Conservation (phyloP, 2,329 filamentous ascomycete species). For the Capronia epimyces region DNA sequence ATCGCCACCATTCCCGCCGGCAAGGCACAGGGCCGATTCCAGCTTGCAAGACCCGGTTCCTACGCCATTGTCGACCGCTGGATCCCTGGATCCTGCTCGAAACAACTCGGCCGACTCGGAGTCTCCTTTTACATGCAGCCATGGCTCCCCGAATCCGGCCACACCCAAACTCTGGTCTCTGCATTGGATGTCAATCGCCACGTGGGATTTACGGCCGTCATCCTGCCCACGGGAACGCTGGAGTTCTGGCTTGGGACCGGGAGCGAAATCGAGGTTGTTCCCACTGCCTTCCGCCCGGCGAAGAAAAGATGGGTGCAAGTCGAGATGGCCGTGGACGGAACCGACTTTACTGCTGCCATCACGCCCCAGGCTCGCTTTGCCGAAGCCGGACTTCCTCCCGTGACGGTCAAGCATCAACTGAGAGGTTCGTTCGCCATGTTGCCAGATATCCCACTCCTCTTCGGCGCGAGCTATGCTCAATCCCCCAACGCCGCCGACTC, state of each 20-base stretch:
- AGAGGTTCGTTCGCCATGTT: neutral
- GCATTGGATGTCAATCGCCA: constrained; percentile 5
- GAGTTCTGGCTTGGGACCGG: constrained; percentile 10
- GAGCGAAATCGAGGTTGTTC: constrained; percentile 1
- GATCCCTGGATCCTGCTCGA: neutral
- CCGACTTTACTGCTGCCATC: neutral
- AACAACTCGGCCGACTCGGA: neutral
- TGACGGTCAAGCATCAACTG: neutral
- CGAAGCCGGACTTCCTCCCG: neutral
- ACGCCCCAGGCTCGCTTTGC: too few relatives aligned
- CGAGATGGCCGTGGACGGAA: neutral
- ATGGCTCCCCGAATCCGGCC: constrained; percentile 1
- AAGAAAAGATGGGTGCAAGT: constrained; percentile 3
- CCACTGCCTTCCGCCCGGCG: neutral
- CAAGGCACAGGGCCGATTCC: constrained; percentile 4
- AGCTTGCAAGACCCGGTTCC: constrained; percentile 14
- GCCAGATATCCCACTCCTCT: neutral
- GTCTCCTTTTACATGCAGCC: constrained; percentile 17
- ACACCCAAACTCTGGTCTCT: constrained; percentile 13
- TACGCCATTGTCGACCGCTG: constrained; percentile 6
- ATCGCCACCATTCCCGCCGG: constrained; percentile 7
- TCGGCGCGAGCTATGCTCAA: neutral
- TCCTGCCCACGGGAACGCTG: neutral
- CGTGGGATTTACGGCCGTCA: constrained; percentile 6
- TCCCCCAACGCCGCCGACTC: neutral